Conservation (phyloP, 495 filamentous ascomycete species). For the Mycothermus thermophilus region DNA sequence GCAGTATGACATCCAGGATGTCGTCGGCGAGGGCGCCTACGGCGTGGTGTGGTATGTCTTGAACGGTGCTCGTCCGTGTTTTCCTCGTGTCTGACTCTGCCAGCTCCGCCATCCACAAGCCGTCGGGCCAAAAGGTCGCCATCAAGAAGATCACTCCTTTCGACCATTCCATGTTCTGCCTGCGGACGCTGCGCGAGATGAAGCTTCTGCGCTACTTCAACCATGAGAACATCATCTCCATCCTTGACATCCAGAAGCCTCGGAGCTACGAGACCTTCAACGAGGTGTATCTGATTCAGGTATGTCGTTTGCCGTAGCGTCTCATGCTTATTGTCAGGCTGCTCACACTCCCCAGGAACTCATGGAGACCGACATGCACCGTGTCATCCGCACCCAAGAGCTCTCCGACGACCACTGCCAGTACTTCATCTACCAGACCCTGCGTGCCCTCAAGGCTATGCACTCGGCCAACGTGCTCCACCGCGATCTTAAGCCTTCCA, state of each 20-base stretch:
- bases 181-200: slow-evolving; percentile 96
- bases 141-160: slow-evolving; percentile 99
- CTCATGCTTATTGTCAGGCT: not conserved
- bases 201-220: slow-evolving; percentile 99
- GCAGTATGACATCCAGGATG: slow-evolving; percentile 99
- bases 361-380: slow-evolving; percentile 99
- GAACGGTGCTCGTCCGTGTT: not conserved
- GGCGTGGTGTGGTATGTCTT: slow-evolving; percentile 96
- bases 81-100: slow-evolving; percentile 4
- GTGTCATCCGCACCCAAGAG: slow-evolving; percentile 97
- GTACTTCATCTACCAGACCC: slow-evolving; percentile 99
- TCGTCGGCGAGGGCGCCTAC: slow-evolving; percentile 97
- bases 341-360: slow-evolving; percentile 52
- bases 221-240: slow-evolving; percentile 99
- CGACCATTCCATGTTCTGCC: slow-evolving; percentile 98
- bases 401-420: slow-evolving; percentile 98
- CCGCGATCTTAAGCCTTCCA: slow-evolving; percentile 93
- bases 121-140: slow-evolving; percentile 94
- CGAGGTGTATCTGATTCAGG: slow-evolving; percentile 98
- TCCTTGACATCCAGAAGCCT: slow-evolving; percentile 97
- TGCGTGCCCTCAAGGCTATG: slow-evolving; percentile 97
- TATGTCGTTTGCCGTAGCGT: slow-evolving; percentile 29
- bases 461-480: slow-evolving; percentile 98
- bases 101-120: slow-evolving; percentile 96
- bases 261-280: slow-evolving; percentile 91